Evolutionary conservation across 805 yeast genomes (phyloP).

Genomic region (Candida schatavii): DNA sequence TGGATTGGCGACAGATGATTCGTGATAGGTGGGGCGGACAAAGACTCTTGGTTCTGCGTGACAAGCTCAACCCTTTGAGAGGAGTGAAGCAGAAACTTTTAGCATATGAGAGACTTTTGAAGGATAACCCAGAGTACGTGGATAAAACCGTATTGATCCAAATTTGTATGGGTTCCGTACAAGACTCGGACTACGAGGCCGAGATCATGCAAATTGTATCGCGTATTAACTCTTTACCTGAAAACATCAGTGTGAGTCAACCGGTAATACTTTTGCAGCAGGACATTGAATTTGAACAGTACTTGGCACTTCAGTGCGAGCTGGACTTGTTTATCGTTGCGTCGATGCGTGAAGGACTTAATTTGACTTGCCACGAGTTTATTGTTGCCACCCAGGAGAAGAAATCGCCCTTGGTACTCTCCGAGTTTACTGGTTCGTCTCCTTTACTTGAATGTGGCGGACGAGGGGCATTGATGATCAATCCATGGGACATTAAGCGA

Average conservation of each 20-base stretch:
- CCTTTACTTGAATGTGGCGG: slow-evolving; percentile 53
- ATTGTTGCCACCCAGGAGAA: slow-evolving; percentile 68
- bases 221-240: slow-evolving; percentile 75
- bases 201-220: slow-evolving; percentile 77
- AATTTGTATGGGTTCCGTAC: slow-evolving; percentile 61
- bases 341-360: slow-evolving; percentile 95
- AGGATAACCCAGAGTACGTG: slow-evolving; percentile 66
- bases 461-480: slow-evolving; percentile 70
- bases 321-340: slow-evolving; percentile 88
- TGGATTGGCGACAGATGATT: slow-evolving; percentile 65
- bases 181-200: slow-evolving; percentile 63
- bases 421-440: slow-evolving; percentile 96
- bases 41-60: slow-evolving; percentile 78
- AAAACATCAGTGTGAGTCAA: slow-evolving; percentile 67
- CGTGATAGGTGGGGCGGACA: slow-evolving; percentile 75
- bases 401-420: slow-evolving; percentile 78
- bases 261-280: slow-evolving; percentile 88
- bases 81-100: slow-evolving; percentile 85
- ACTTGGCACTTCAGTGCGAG: slow-evolving; percentile 78
- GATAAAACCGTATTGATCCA: slow-evolving; percentile 75
- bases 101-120: slow-evolving; percentile 80
- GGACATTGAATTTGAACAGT: slow-evolving; percentile 86
- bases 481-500: slow-evolving; percentile 83
- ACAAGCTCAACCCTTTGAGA: slow-evolving; percentile 80
- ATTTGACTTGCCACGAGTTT: slow-evolving; percentile 93